Evolutionary conservation across 257 asterid genomes (phyloP).

Genomic region (Thymus quinquecostatus): DNA sequence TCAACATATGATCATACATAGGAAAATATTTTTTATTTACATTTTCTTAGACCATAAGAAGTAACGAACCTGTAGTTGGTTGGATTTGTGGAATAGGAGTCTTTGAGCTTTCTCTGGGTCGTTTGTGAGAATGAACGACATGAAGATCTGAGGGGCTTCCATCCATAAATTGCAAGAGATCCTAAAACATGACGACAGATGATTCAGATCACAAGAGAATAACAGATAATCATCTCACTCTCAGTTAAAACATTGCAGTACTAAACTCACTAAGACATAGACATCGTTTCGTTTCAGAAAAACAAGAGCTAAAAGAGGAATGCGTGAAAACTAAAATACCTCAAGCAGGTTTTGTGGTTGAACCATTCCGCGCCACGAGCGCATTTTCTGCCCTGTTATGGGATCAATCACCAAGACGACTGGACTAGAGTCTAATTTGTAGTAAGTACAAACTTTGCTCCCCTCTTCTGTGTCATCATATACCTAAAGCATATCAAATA

Average conservation of each 20-base stretch:
- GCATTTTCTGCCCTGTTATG: conserved; percentile 94
- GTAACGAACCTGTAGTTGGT: conserved; percentile 35
- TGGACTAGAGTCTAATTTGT: conserved; percentile 80
- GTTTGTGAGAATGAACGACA: conserved; percentile 71
- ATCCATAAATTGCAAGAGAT: conserved; percentile 88
- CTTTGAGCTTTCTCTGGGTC: conserved; percentile 77
- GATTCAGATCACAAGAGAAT: conserved; percentile 21
- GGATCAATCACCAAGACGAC: conserved; percentile 87
- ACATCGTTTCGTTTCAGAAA: not conserved
- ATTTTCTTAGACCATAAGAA: not conserved
- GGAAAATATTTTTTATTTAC: no score
- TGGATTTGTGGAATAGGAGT: conserved; percentile 44
- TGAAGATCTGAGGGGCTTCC: conserved; percentile 84
- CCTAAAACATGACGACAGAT: conserved; percentile 52
- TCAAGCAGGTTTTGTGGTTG: conserved; percentile 90
- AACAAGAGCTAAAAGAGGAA: conserved; percentile 4
- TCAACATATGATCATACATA: not conserved
- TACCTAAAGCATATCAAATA: conserved; percentile 46
- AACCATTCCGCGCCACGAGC: conserved; percentile 94
- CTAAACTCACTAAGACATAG: conserved; percentile 1
- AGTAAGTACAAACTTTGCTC: conserved; percentile 90
- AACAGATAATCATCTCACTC: not conserved
- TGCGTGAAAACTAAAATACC: conserved; percentile 49
- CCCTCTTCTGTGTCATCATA: conserved; percentile 96
- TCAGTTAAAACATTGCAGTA: not conserved